phyloP scores from a whole-genome alignment of 208 protist genomes.

The Acanthamoeba culbertsoni region DNA sequence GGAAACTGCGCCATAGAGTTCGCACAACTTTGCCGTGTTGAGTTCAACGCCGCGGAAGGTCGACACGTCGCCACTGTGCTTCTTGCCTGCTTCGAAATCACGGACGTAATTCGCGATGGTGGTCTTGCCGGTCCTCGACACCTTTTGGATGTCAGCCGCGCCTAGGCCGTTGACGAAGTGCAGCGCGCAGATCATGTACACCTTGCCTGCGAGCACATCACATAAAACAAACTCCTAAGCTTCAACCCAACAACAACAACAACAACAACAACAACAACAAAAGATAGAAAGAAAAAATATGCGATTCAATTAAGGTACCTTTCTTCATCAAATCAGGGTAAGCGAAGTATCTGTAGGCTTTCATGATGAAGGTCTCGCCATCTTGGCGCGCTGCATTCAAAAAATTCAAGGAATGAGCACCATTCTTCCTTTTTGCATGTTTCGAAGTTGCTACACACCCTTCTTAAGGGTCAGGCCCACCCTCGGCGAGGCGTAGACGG shows the following conservation, averaged over 20 bases:
- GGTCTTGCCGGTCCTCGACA: background rate
- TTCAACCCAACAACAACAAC: background rate
- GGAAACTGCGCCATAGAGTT: slow-evolving; percentile 48
- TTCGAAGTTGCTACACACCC: background rate
- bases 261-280: background rate
- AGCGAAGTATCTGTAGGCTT: slow-evolving; percentile 36
- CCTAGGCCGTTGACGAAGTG: background rate
- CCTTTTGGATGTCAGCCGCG: slow-evolving; percentile 19
- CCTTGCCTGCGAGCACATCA: background rate
- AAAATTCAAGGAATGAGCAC: background rate
- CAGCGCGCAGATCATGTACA: slow-evolving; percentile 52
- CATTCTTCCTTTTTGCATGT: background rate
- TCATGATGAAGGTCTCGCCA: slow-evolving; percentile 56
- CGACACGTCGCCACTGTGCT: background rate
- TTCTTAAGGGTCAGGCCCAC: slow-evolving; percentile 48
- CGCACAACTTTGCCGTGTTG: slow-evolving; percentile 8
- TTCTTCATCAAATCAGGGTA: slow-evolving; percentile 60
- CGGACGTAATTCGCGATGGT: slow-evolving; percentile 39
- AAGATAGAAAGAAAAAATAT: background rate
- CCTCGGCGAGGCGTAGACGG: background rate
- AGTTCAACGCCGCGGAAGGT: background rate
- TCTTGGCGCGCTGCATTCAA: background rate
- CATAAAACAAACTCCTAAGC: background rate
- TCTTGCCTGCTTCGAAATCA: background rate
- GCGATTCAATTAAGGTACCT: background rate